Percentiles rank a stretch among this genome's conserved stretches.
Evolutionary conservation across 176 grass and related monocot species (phyloP).

Genomic region (Oryza meyeriana): DNA sequence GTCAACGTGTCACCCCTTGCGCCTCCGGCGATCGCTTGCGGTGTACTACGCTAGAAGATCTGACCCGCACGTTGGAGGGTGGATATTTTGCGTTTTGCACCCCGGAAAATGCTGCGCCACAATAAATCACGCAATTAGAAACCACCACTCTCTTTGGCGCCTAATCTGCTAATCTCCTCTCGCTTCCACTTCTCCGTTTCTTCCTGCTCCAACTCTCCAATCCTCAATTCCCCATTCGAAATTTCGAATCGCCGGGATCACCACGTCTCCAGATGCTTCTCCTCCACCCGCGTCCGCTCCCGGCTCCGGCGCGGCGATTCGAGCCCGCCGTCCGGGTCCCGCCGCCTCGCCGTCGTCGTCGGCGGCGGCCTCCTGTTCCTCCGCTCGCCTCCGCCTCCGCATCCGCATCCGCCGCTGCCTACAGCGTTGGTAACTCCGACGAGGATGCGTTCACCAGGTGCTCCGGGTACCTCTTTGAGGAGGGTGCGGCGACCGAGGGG

Average conservation of each 20-base stretch:
- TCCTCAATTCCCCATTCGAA: background rate
- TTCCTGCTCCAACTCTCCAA: background rate
- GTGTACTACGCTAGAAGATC: background rate
- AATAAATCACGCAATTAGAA: constrained; percentile 33
- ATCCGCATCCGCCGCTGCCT: background rate
- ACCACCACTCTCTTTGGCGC: constrained; percentile 48
- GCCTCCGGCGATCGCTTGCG: background rate
- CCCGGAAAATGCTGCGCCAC: constrained; percentile 23
- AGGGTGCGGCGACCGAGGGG: constrained; percentile 47
- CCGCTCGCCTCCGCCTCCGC: constrained; percentile 6
- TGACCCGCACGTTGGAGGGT: background rate
- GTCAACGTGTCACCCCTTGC: background rate
- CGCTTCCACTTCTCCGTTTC: background rate
- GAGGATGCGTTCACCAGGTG: constrained; percentile 92
- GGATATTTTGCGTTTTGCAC: background rate
- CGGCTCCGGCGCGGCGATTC: background rate
- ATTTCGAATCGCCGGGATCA: constrained; percentile 4
- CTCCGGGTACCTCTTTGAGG: constrained; percentile 83
- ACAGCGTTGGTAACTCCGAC: constrained; percentile 15
- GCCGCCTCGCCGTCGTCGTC: constrained; percentile 14
- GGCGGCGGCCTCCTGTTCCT: background rate
- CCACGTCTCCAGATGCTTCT: constrained; percentile 22
- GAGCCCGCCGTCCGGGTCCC: background rate
- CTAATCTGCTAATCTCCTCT: constrained; percentile 16
- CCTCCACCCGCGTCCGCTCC: constrained; percentile 17